Evolutionary conservation across 495 filamentous ascomycete genomes (phyloP).

Genomic region (Evernia prunastri): DNA sequence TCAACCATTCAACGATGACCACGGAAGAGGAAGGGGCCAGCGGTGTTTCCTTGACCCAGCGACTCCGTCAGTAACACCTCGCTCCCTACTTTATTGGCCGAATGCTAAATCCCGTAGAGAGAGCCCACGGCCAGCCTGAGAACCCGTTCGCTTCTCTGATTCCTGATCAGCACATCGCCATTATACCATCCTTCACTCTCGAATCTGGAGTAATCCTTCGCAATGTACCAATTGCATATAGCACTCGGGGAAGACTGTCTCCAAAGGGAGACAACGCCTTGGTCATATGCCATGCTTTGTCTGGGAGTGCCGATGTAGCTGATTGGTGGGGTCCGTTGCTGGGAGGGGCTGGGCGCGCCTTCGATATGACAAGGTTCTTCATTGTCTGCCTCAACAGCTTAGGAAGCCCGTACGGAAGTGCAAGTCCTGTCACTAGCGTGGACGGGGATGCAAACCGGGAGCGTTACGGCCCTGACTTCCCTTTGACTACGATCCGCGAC

Average conservation of each 20-base stretch:
- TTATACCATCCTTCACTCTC: slow-evolving; percentile 85
- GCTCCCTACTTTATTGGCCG: not conserved
- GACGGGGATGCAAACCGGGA: slow-evolving; percentile 68
- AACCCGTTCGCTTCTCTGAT: slow-evolving; percentile 88
- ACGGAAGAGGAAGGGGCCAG: not conserved
- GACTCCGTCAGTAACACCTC: slow-evolving; percentile 38
- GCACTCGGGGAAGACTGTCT: slow-evolving; percentile 70
- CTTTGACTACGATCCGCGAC: slow-evolving; percentile 87
- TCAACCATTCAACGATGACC: slow-evolving; percentile 1
- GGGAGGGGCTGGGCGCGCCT: slow-evolving; percentile 80
- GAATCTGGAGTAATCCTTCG: slow-evolving; percentile 82
- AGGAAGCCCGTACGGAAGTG: slow-evolving; percentile 93
- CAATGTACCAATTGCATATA: slow-evolving; percentile 93
- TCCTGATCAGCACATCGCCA: slow-evolving; percentile 73
- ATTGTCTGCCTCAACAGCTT: slow-evolving; percentile 93
- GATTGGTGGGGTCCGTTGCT: slow-evolving; percentile 99
- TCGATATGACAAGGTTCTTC: slow-evolving; percentile 89
- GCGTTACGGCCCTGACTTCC: slow-evolving; percentile 91
- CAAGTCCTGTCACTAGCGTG: slow-evolving; percentile 85
- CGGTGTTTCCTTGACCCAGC: not conserved
- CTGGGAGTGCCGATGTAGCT: slow-evolving; percentile 88
- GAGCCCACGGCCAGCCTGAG: slow-evolving; percentile 65
- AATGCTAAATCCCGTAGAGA: slow-evolving; percentile 61
- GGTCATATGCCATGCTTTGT: slow-evolving; percentile 95
- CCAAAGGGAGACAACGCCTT: slow-evolving; percentile 78